These are phyloP conservation scores for Penicillium salamii DNA, from an alignment of 495 filamentous ascomycete species.

Conservation along the genomic window DNA sequence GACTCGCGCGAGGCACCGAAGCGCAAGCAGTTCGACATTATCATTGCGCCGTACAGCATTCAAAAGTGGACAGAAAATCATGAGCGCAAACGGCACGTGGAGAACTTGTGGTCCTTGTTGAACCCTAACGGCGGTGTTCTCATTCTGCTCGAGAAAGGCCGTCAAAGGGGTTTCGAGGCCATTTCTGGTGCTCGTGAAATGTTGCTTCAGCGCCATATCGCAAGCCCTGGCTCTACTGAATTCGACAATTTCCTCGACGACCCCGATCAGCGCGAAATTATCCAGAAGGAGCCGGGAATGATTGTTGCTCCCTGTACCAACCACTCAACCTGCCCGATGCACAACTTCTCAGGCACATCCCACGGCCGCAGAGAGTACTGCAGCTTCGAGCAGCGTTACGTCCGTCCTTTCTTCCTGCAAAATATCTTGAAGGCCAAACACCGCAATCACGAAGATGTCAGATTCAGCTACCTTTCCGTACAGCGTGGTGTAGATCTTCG, in stretches of 20 bases:
- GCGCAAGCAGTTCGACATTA: conserved; percentile 81
- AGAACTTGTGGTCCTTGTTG: conserved; percentile 86
- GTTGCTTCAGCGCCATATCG: conserved; percentile 72
- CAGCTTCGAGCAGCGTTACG: conserved; percentile 84
- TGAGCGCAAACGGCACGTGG: conserved; percentile 68
- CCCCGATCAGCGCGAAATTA: conserved; percentile 28
- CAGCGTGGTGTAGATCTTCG: conserved; percentile 66
- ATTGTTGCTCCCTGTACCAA: conserved; percentile 97
- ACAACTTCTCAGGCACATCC: conserved; percentile 61
- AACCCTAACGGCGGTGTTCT: conserved; percentile 83
- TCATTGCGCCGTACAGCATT: conserved; percentile 82
- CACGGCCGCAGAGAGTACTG: conserved; percentile 83
- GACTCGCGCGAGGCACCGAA: conserved; percentile 43
- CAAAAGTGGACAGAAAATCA: conserved; percentile 70
- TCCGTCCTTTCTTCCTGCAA: conserved; percentile 80
- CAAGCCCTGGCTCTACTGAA: conserved; percentile 56
- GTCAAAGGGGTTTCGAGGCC: conserved; percentile 87
- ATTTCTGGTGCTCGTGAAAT: conserved; percentile 78
- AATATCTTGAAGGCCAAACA: conserved; percentile 65
- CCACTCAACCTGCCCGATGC: conserved; percentile 87
- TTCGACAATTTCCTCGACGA: conserved; percentile 40
- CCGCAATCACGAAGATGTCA: conserved; percentile 84
- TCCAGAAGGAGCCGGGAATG: conserved; percentile 72
- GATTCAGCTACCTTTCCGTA: conserved; percentile 86
- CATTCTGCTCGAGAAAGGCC: conserved; percentile 86